Evolutionary conservation across 2,329 filamentous ascomycete species (phyloP).

Genomic region (Aspergillus persii): DNA sequence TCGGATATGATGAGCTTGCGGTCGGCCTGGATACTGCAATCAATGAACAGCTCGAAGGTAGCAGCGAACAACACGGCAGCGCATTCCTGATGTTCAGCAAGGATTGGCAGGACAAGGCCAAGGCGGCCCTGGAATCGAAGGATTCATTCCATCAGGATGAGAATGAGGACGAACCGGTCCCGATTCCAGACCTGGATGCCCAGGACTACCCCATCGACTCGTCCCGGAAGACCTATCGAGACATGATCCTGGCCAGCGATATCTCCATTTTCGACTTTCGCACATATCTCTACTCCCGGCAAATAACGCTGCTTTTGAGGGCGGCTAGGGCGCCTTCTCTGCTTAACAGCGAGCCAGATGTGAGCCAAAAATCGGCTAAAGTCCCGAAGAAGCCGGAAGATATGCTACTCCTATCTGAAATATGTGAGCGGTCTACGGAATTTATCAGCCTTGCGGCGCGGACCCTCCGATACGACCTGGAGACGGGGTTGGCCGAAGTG

Average conservation of each 20-base stretch:
- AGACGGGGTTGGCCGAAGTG: slow-evolving; percentile 55
- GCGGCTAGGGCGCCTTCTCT: slow-evolving; percentile 64
- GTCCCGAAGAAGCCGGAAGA: slow-evolving; percentile 66
- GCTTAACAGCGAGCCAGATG: slow-evolving; percentile 26
- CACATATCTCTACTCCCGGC: slow-evolving; percentile 88
- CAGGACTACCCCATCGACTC: slow-evolving; percentile 46
- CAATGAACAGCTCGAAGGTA: slow-evolving; percentile 65
- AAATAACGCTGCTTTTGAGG: slow-evolving; percentile 76
- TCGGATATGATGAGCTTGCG: slow-evolving; percentile 91
- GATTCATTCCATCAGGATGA: slow-evolving; percentile 27
- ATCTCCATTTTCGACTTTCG: slow-evolving; percentile 96
- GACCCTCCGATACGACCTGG: slow-evolving; percentile 75
- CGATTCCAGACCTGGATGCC: slow-evolving; percentile 27
- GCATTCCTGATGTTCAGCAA: slow-evolving; percentile 70
- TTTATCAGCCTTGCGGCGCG: slow-evolving; percentile 81
- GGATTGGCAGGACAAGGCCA: slow-evolving; percentile 63
- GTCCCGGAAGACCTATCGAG: slow-evolving; percentile 77
- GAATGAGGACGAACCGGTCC: slow-evolving; percentile 26
- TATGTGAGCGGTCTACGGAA: slow-evolving; percentile 76
- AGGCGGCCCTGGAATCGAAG: slow-evolving; percentile 49
- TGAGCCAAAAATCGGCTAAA: slow-evolving; percentile 45
- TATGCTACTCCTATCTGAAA: slow-evolving; percentile 75
- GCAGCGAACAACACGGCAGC: slow-evolving; percentile 66
- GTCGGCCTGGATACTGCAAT: slow-evolving; percentile 82
- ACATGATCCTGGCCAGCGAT: slow-evolving; percentile 88